These are phyloP conservation scores for Backusella sp. DNA, from an alignment of 192 early-diverging fungal species.

Conservation along the genomic window DNA sequence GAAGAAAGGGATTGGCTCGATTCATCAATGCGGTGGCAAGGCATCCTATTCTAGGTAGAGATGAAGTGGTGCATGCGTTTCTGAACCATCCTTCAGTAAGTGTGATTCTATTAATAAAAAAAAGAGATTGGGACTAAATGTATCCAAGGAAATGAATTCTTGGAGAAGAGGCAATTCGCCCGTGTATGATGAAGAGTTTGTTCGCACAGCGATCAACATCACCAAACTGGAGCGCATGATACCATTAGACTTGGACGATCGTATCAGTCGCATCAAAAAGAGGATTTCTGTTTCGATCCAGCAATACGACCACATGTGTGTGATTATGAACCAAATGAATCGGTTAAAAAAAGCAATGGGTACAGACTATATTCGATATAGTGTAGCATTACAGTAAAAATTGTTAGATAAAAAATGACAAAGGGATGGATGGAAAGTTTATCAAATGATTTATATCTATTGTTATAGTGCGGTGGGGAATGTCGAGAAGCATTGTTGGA, in stretches of 20 bases:
- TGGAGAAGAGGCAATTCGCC: conserved; percentile 48
- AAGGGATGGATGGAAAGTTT: neutral
- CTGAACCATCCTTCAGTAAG: conserved; percentile 64
- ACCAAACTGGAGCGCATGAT: conserved; percentile 39
- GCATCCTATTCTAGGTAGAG: conserved; percentile 70
- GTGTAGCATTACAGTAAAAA: conserved; percentile 49
- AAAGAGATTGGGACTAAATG: neutral
- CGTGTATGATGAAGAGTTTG: conserved; percentile 54
- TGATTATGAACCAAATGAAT: conserved; percentile 54
- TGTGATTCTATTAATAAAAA: neutral
- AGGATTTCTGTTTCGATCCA: conserved; percentile 48
- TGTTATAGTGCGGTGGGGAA: conserved; percentile 51
- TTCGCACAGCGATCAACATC: conserved; percentile 29
- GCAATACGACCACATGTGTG: conserved; percentile 57
- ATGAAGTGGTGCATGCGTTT: conserved; percentile 61
- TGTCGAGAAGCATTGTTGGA: conserved; percentile 51
- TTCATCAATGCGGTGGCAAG: conserved; percentile 73
- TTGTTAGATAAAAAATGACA: neutral
- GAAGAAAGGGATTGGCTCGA: conserved; percentile 64
- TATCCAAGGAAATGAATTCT: conserved; percentile 46
- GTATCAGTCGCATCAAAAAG: conserved; percentile 42
- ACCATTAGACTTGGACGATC: conserved; percentile 51
- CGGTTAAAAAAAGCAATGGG: conserved; percentile 57
- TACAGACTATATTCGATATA: conserved; percentile 54
- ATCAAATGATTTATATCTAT: neutral